A percentile compares a stretch with the other conserved stretches of the same genome.
phyloP scores from a whole-genome alignment of 495 filamentous ascomycete genomes.

The Neurospora sp. region DNA sequence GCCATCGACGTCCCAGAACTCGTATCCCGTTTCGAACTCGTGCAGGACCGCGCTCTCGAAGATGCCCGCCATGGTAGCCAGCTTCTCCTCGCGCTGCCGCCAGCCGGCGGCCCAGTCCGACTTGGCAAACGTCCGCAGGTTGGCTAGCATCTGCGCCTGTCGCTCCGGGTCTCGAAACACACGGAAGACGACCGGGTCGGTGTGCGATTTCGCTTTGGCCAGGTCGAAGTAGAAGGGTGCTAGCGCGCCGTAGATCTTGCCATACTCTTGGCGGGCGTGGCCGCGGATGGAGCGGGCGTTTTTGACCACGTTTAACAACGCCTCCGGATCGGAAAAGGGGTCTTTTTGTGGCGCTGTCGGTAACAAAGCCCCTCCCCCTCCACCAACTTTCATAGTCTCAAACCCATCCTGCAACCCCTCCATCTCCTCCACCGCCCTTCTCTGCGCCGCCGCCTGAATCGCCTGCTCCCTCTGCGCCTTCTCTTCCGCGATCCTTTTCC shows the following conservation, averaged over 20 bases:
- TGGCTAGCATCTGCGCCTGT: slow-evolving; percentile 79
- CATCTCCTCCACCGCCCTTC: slow-evolving; percentile 7
- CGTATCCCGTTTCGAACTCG: slow-evolving; percentile 87
- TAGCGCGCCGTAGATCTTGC: slow-evolving; percentile 76
- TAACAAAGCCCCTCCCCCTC: neutral
- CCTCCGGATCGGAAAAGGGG: slow-evolving; percentile 40
- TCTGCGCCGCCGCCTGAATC: slow-evolving; percentile 17
- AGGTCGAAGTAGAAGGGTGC: slow-evolving; percentile 85
- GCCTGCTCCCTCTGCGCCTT: slow-evolving; percentile 5
- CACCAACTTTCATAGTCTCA: slow-evolving; percentile 47
- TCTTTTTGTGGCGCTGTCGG: slow-evolving; percentile 8
- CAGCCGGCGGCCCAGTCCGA: slow-evolving; percentile 73
- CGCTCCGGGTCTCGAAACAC: slow-evolving; percentile 78
- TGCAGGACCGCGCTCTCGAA: slow-evolving; percentile 85
- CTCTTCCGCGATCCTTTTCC: slow-evolving; percentile 11
- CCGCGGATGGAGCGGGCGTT: slow-evolving; percentile 71
- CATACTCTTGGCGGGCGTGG: slow-evolving; percentile 80
- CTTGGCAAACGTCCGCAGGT: slow-evolving; percentile 64
- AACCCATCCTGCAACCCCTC: slow-evolving; percentile 50
- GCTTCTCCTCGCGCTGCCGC: slow-evolving; percentile 53
- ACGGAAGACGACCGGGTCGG: slow-evolving; percentile 74
- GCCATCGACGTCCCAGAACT: slow-evolving; percentile 81
- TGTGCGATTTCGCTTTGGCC: slow-evolving; percentile 56
- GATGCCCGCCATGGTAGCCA: slow-evolving; percentile 64
- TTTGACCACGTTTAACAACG: slow-evolving; percentile 55